Conservation (phyloP, 2,329 filamentous ascomycete species). For the Apiospora koreana region DNA sequence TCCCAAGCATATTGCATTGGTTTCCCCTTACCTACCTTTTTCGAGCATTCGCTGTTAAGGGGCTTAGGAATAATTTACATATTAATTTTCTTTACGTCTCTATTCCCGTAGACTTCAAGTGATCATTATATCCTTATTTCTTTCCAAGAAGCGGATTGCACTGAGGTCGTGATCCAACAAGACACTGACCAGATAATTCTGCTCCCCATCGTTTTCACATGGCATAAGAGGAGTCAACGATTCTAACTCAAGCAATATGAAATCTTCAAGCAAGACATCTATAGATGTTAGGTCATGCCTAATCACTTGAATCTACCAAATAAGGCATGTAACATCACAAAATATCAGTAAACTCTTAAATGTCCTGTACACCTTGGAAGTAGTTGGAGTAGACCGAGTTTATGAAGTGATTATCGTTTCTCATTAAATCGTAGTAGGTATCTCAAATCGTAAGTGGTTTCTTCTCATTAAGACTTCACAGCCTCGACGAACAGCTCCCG, state of each 20-base stretch:
- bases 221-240: neutral
- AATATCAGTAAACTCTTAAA: neutral
- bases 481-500: slow-evolving; percentile 73
- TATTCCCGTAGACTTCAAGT: neutral
- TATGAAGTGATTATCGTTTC: neutral
- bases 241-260: neutral
- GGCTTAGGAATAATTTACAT: neutral
- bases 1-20: neutral
- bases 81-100: neutral
- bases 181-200: too few relatives aligned
- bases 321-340: neutral
- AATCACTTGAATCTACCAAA: neutral
- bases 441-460: neutral
- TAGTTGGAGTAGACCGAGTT: neutral
- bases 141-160: neutral
- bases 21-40: neutral
- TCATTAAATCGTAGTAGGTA: slow-evolving; percentile 9
- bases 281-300: too few relatives aligned
- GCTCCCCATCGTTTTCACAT: neutral
- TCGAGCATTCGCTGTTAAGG: too few relatives aligned
- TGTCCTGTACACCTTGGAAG: too few relatives aligned
- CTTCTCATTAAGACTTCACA: slow-evolving; percentile 49
- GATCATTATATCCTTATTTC: neutral
- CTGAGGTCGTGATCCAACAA: neutral
- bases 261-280: too few relatives aligned